Evolutionary conservation across 192 early-diverging fungal species (phyloP), one percentile per base, ranked within the genome.

Genomic region (Rhizoclosmatium sp.): DNA sequence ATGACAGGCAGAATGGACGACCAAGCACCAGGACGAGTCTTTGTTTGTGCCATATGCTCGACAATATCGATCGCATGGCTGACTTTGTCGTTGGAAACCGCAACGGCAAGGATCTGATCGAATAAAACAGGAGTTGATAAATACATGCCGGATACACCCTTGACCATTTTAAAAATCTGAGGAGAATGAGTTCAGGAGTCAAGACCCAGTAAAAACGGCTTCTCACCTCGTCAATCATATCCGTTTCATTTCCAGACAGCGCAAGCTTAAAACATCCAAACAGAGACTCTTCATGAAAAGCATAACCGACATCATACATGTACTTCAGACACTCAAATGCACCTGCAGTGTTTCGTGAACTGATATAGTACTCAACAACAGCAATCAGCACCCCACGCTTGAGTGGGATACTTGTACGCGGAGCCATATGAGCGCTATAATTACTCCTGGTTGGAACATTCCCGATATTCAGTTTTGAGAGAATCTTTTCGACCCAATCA

Each of bases 131-230:
- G 67, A 46, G 72, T 66, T 9, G 68, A 41, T 56, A 64, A 61
- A 46, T 40, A 41, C 7, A 62, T 9, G 39, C 60, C 51, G 39
- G 59, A n/a, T 4, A 71, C 21, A 47, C 62, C 59, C 10, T 79
- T 59, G 47, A 79, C 56, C 69, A 71, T 79, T 61, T 71, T 79
- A 44, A 79, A 71, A 60, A 79, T 56, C 78, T 79, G 12, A n/a
- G 10, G 49, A 23, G 62, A 16, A 60, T 19, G 14, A 75, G 9
- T 19, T 9, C 31, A 73, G 14, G n/a, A 70, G n/a, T 64, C 45
- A 74, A 5, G 19, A 74, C 19, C 16, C 7, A 42, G 42, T 48
- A 19, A 21, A 61, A 23, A 61, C 7, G 0, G 59, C 45, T 12
- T 7, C 73, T n/a, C 44, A 75, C 73, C 58, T 75, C 73, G 1